Evolutionary conservation across 305 asterid genomes (phyloP).

Genomic region (Fraxinus platypoda): DNA sequence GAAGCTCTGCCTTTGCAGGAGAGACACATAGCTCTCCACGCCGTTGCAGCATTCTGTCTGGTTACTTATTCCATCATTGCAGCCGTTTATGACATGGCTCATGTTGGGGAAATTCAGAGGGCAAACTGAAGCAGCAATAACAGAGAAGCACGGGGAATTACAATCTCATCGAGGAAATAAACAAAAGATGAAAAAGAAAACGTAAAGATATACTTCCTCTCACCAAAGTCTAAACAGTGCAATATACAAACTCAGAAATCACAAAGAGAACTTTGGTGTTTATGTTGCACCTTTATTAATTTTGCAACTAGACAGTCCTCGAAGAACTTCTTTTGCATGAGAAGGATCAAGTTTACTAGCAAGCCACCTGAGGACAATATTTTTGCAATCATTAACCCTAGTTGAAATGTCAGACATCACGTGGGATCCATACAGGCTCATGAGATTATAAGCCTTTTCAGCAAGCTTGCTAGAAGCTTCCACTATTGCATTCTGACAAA

Average conservation of each 20-base stretch:
- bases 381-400: constrained; percentile 72
- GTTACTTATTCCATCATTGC: constrained; percentile 51
- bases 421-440: constrained; percentile 46
- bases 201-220: not conserved
- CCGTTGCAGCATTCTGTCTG: constrained; percentile 68
- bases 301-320: constrained; percentile 87
- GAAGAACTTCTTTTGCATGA: constrained; percentile 79
- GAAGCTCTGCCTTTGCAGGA: constrained; percentile 92
- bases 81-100: constrained; percentile 62
- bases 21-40: constrained; percentile 69
- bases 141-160: constrained; percentile 9
- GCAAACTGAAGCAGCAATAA: constrained; percentile 54
- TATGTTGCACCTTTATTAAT: constrained; percentile 72
- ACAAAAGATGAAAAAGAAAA: not conserved
- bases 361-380: constrained; percentile 78
- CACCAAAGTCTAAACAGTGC: not conserved
- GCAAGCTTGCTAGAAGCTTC: constrained; percentile 89
- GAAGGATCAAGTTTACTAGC: constrained; percentile 87
- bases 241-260: not conserved
- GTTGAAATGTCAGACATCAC: constrained; percentile 64
- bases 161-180: not conserved
- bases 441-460: constrained; percentile 56
- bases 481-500: constrained; percentile 80
- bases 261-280: not conserved
- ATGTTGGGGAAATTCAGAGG: constrained; percentile 81